Evolutionary conservation across 1,284 basidiomycete genomes (phyloP).

Genomic region (Amylostereum areolatum): DNA sequence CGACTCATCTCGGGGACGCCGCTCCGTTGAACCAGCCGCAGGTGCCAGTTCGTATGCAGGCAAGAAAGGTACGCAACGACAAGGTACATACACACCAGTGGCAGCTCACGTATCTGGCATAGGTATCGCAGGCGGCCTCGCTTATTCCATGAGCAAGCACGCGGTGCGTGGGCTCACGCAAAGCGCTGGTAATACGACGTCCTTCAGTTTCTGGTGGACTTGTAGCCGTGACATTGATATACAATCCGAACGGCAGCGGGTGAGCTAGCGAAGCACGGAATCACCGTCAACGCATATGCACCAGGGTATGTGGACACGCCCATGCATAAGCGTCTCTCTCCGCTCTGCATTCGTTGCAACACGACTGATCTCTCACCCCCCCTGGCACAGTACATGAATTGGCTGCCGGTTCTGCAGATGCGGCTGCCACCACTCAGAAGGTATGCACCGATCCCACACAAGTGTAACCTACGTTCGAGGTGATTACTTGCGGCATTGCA

Average conservation of each 20-base stretch:
- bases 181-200: conserved; percentile 3
- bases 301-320: conserved; percentile 14
- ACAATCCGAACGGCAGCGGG: conserved; percentile 7
- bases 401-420: not conserved
- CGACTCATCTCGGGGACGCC: conserved; percentile 16
- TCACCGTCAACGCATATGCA: conserved; percentile 19
- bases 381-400: not conserved
- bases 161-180: conserved; percentile 14
- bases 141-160: conserved; percentile 10
- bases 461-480: not conserved
- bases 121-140: not conserved
- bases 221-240: not conserved
- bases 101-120: not conserved
- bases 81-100: too few relatives aligned
- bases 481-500: not conserved
- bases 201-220: not conserved
- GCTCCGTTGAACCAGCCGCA: conserved; percentile 1
- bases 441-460: not conserved
- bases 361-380: not conserved
- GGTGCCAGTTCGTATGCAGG: not conserved
- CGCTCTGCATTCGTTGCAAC: not conserved
- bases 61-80: conserved; percentile 11
- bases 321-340: conserved; percentile 8
- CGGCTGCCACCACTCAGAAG: not conserved
- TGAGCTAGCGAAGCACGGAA: conserved; percentile 12